Base-by-base conservation (phyloP, 2,329 filamentous ascomycete species). In the Harringtonia aguacate region DNA sequence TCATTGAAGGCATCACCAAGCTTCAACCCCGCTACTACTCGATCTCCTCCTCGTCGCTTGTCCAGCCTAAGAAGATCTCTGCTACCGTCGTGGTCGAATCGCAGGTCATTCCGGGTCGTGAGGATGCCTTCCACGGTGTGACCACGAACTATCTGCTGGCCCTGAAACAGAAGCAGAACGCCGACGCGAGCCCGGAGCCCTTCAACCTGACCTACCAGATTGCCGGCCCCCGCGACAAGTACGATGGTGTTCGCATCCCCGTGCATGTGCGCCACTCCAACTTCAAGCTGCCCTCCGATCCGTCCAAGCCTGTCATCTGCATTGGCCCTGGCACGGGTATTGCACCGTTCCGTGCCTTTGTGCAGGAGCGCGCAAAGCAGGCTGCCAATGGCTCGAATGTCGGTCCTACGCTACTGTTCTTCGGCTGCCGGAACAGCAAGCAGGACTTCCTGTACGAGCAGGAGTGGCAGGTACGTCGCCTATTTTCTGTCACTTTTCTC, bases 21-120 rank as follows among this genome's bases (percentile, higher is more conserved):
- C 79, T 98, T 46, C 92, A 98, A 64, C 90, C 92, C 33, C 86
- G 92, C 40, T 98, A 97, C 73, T 98, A 98, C 71, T 98, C 94
- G 40, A 98, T 98, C 63, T 98, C 92, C 3, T 98, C 94, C 1
- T 97, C 92, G 1, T 95, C 92, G 8, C 64, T 88, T 9, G 89
- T 94, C 15, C 89, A 98, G 61, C 89, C 92, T 61, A 82, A 94
- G 66, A 90, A 88, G 69, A 88, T 98, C 53, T 86, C 92, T 48
- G 84, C 98, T 56, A 98, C 92, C 15, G 90, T 90, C 46, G 84
- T 97, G 34, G 90, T 98, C 47, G 92, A 97, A 62, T 86, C 82
- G 13, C 75, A 88, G 54, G 67, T 77, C 47, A 76, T 94, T 51
- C 81, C 87, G 18, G 85, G 85, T 52, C 81, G 86, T 39, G 71